phyloP scores from a whole-genome alignment of 176 grass and related monocot genomes.

The Paspalum notatum region DNA sequence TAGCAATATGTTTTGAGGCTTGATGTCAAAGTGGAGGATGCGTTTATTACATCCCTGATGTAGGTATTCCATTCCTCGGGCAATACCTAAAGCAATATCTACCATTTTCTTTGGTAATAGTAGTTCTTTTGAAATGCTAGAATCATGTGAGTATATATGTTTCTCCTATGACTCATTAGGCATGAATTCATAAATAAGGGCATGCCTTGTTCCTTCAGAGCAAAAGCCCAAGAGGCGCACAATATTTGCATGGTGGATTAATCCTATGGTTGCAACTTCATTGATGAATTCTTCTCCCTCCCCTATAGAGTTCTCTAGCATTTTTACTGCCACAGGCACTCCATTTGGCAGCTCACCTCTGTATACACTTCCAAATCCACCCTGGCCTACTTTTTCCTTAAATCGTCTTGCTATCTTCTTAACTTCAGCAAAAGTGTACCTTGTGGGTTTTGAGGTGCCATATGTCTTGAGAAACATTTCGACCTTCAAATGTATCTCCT shows the following conservation, averaged over 20 bases:
- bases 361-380: slow-evolving; percentile 69
- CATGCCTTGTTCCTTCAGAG: slow-evolving; percentile 43
- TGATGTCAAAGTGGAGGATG: slow-evolving; percentile 71
- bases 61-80: slow-evolving; percentile 61
- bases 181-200: slow-evolving; percentile 72
- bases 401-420: slow-evolving; percentile 65
- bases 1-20: slow-evolving; percentile 50
- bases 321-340: slow-evolving; percentile 70
- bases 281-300: slow-evolving; percentile 75
- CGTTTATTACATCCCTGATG: slow-evolving; percentile 61
- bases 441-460: slow-evolving; percentile 57
- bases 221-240: slow-evolving; percentile 64
- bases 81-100: slow-evolving; percentile 44
- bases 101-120: slow-evolving; percentile 34
- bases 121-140: background rate
- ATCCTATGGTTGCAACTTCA: slow-evolving; percentile 68
- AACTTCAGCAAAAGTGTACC: slow-evolving; percentile 62
- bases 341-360: slow-evolving; percentile 55
- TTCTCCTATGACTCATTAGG: slow-evolving; percentile 59
- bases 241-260: slow-evolving; percentile 69
- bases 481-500: slow-evolving; percentile 52
- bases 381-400: slow-evolving; percentile 50
- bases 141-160: slow-evolving; percentile 27
- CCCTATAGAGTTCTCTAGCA: slow-evolving; percentile 51
- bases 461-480: slow-evolving; percentile 77